Evolutionary conservation across 1,284 basidiomycete genomes (phyloP), one percentile per base, ranked within the genome.

Genomic region (Polyporus tsugae): DNA sequence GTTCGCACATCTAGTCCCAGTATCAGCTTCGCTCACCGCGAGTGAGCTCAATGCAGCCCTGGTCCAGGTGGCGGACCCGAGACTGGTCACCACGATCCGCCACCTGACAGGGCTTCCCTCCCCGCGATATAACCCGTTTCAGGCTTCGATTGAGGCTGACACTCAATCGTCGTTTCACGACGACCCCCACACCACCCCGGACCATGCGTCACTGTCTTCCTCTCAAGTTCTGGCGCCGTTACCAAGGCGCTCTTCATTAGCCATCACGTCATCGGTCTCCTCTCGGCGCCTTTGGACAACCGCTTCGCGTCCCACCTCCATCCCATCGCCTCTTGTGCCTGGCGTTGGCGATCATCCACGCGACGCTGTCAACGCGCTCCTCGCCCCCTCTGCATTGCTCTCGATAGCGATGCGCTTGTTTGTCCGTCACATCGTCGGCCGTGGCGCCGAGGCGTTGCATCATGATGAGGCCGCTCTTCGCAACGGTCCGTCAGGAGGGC

Each of bases 351-450:
- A 38, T 38, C 44, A 69, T 35, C 41, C 74, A 41, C 75, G 75
- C 53, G 66, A 64, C 6, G 74, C 78, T 29, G 74, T 85, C 11
- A 80, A 84, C 22, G 73, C 73, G 6, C 72, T 73, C n/a, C 78
- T 89, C 7, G 82, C 83, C 29, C 83, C 87, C 11, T 78, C 80
- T 66, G 86, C 85, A 5, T 68, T 84, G 41, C 77, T 90, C 35
- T 79, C 84, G 11, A 71, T 86, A 19, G 74, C 79, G 11, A 75
- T 81, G 36, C 78, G 79, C 67, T 72, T 66, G 11, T 53, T 78
- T 38, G 69, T 75, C 38, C 71, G 71, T 13, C 63, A 72, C 35
- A 70, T 79, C 49, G 67, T 77, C n/a, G 65, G 62, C 17, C 60
- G 74, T 22, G 78, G 75, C 2, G 42, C 76, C 35, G 75, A 72